phyloP scores from a whole-genome alignment of 2,329 filamentous ascomycete species.

The Septoria linicola region DNA sequence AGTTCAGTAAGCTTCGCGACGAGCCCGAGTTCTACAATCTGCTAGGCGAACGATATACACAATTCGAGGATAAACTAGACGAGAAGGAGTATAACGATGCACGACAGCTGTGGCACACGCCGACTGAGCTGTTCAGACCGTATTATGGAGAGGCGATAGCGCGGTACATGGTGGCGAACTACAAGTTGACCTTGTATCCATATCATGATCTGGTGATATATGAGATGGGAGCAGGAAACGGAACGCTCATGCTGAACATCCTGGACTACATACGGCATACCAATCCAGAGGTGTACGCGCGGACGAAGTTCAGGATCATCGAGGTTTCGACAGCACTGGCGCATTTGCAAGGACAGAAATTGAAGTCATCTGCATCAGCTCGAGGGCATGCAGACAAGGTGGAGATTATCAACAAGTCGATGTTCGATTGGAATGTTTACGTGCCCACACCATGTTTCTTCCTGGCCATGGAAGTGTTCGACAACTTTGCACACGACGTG shows the following conservation, averaged over 20 bases:
- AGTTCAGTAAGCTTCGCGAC: slow-evolving; percentile 77
- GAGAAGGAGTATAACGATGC: slow-evolving; percentile 67
- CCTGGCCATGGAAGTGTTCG: slow-evolving; percentile 94
- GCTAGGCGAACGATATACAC: slow-evolving; percentile 75
- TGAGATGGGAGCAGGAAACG: slow-evolving; percentile 97
- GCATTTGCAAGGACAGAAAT: slow-evolving; percentile 68
- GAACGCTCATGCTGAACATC: slow-evolving; percentile 97
- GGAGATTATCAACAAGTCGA: slow-evolving; percentile 89
- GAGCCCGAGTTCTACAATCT: slow-evolving; percentile 79
- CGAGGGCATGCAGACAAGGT: slow-evolving; percentile 80
- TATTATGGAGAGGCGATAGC: slow-evolving; percentile 97
- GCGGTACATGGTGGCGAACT: slow-evolving; percentile 93
- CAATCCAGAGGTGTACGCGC: slow-evolving; percentile 87
- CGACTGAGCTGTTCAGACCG: slow-evolving; percentile 92
- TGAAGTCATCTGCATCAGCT: slow-evolving; percentile 64
- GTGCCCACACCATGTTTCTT: slow-evolving; percentile 97
- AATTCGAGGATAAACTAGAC: slow-evolving; percentile 88
- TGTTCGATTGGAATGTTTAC: slow-evolving; percentile 88
- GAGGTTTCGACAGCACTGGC: slow-evolving; percentile 88
- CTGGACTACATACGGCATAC: slow-evolving; percentile 90
- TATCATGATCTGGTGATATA: slow-evolving; percentile 98
- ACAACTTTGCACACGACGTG: slow-evolving; percentile 95
- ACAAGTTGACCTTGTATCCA: slow-evolving; percentile 88
- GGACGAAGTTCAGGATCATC: slow-evolving; percentile 92
- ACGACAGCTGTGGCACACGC: slow-evolving; percentile 95